Base-by-base conservation (phyloP, 768 basidiomycete genomes). In the Collybiopsis confluens region DNA sequence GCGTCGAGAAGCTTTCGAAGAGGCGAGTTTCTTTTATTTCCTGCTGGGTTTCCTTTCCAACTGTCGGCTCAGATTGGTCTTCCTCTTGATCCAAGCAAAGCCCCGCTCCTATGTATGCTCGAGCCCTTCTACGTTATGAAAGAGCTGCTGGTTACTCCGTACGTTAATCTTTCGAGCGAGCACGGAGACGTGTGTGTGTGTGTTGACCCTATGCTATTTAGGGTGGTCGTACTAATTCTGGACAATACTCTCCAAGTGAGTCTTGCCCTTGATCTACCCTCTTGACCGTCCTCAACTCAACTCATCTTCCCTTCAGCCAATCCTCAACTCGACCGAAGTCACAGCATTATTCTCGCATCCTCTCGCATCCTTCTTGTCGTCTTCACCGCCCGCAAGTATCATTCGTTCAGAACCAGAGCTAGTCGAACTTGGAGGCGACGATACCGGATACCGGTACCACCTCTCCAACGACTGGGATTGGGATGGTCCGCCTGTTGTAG, bases 1-100 rank as follows among this genome's bases (percentile, higher is more conserved):
- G 92, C 72, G 93, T 51, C 78, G 92, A 40, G 92, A 95, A 71
- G 92, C 92, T 0, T 93, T 82, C 55, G 93, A 96, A 68, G 93
- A 96, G 81, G 93, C 92, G 52, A 6, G 66, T 54, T 1, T 13
- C 21, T 11, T 44, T 26, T 10, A 11, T 5, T 18, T 44, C 43
- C 26, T 16, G 11, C 8, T n/a, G 4, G 44, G 7, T 8, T 2
- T 15, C 11, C 11, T 4, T 1, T 4, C 13, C 18, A 21, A 33
- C 21, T 16, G 35, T 42, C 52, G 18, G 30, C 44, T 44, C 64
- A 95, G 92, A 86, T 95, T 41, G 92, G 92, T n/a, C 73, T 96
- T 7, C 86, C 91, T 1, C 71, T 68, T 26, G 89, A 94, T 66
- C 73, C 73, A 61, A 72, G 70, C 26, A 87, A 85, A 60, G 82